Percentiles rank a stretch among this genome's conserved stretches.
Conservation (phyloP, 352 stramenopile species). For the Elongisporangium undulatum region DNA sequence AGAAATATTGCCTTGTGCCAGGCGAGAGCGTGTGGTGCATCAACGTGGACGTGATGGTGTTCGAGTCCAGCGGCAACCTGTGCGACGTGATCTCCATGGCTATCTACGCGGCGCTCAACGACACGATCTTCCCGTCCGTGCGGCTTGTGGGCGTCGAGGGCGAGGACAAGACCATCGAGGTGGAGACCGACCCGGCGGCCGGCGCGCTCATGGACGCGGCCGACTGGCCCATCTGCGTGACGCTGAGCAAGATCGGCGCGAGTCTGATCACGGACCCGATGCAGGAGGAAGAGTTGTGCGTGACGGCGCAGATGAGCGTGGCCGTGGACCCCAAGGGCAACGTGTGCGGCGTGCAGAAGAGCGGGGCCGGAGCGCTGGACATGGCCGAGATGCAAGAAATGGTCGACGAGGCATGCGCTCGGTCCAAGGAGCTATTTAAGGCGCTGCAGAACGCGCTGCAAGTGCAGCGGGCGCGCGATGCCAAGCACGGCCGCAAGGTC, state of each 20-base stretch:
- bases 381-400: constrained; percentile 79
- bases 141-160: constrained; percentile 64
- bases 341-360: constrained; percentile 78
- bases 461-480: constrained; percentile 47
- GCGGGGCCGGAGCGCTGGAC: constrained; percentile 55
- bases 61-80: constrained; percentile 73
- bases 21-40: constrained; percentile 72
- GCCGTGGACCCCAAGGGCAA: constrained; percentile 51
- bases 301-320: constrained; percentile 68
- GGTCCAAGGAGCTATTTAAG: constrained; percentile 63
- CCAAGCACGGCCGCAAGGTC: constrained; percentile 32
- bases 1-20: constrained; percentile 62
- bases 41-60: constrained; percentile 74
- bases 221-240: constrained; percentile 71
- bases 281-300: constrained; percentile 77
- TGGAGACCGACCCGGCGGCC: constrained; percentile 62
- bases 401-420: constrained; percentile 64
- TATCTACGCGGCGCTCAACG: constrained; percentile 74
- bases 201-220: constrained; percentile 46
- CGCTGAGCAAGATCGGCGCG: constrained; percentile 67
- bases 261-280: constrained; percentile 64
- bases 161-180: constrained; percentile 73
- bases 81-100: constrained; percentile 75
- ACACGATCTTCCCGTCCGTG: constrained; percentile 74
- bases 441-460: constrained; percentile 40